Base-by-base conservation (phyloP, 768 basidiomycete genomes). In the Mycena leptocephala region DNA sequence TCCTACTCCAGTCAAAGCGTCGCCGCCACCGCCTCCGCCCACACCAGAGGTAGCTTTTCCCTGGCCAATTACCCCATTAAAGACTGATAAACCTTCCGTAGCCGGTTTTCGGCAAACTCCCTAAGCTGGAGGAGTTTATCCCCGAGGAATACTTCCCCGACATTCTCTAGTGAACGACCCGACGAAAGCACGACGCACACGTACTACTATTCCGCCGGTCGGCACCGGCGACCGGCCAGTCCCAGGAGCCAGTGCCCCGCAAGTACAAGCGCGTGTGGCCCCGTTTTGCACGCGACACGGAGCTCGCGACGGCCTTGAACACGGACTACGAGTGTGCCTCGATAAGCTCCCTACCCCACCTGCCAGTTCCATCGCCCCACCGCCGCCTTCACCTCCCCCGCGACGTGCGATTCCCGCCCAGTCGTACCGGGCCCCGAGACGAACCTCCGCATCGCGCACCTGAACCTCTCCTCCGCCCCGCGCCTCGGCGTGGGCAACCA, bases 401-500 rank as follows among this genome's bases (percentile, higher is more conserved):
- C 51, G 55, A 3, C 62, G 30, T 5, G 1, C 28, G 5, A 16
- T 0, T 39, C 48, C 28, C 39, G 51, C 33, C 67, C 39, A 30
- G 22, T 20, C n/a, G 62, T 59, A 13, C 70, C 69, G 0, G 22
- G 14, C 24, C 72, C 72, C 26, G 16, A 35, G 56, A 61, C 69
- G 7, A 70, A 75, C 48, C 55, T 68, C 32, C 70, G 71, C 48
- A 84, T 84, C 51, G 84, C 83, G 5, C 84, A 86, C 66, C 78
- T 88, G 39, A 82, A 88, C 58, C 69, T 89, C 43, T 80, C 82
- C 10, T 75, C 79, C 7, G 37, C 53, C 2, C 77, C 81, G 43
- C 55, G 6, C 26, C 71, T 87, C 20, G 89, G 87, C 39, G 1
- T 5, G 0, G 88, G 89, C 0, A 35, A 86, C 73, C 89, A 90